Conservation (phyloP, 805 yeast species). For the Cyberlindnera sargentensis region DNA sequence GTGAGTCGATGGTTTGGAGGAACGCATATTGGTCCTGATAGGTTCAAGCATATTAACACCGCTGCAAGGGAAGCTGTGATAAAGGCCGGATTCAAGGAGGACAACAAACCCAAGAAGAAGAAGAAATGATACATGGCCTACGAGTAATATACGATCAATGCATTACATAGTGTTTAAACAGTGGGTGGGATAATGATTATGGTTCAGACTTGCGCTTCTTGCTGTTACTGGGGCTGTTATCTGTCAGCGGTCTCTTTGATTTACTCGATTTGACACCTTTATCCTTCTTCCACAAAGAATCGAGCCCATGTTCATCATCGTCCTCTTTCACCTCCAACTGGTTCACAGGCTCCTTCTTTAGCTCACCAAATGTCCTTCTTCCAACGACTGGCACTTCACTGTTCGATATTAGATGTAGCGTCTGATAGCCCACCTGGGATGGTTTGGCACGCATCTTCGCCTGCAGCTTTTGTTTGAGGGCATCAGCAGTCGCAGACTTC, state of each 20-base stretch:
- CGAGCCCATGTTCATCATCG: slow-evolving; percentile 9
- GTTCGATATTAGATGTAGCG: slow-evolving; percentile 26
- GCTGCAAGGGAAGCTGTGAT: slow-evolving; percentile 80
- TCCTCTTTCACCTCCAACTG: slow-evolving; percentile 3
- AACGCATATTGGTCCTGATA: slow-evolving; percentile 81
- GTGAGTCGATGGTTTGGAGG: slow-evolving; percentile 93
- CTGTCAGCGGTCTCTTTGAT: slow-evolving; percentile 7
- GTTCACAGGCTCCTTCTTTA: slow-evolving; percentile 13
- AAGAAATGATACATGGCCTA: slow-evolving; percentile 21
- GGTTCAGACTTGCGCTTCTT: slow-evolving; percentile 18
- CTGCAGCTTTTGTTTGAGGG: slow-evolving; percentile 22
- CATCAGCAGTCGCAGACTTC: slow-evolving; percentile 21
- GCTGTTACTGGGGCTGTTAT: slow-evolving; percentile 11
- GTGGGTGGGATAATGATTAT: not conserved
- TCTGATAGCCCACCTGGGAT: slow-evolving; percentile 35
- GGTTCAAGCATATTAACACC: slow-evolving; percentile 89
- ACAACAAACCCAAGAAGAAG: slow-evolving; percentile 18
- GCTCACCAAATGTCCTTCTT: slow-evolving; percentile 25
- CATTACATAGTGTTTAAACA: not conserved
- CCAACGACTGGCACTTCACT: slow-evolving; percentile 15
- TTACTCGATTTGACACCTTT: slow-evolving; percentile 7
- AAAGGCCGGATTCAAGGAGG: slow-evolving; percentile 44
- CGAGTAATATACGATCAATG: not conserved
- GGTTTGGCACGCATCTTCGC: slow-evolving; percentile 24
- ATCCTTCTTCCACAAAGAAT: slow-evolving; percentile 21